Percentiles rank a stretch among this genome's conserved stretches.
These are phyloP conservation scores for Trametes punicea DNA, from an alignment of 768 basidiomycete genomes.

Conservation along the genomic window DNA sequence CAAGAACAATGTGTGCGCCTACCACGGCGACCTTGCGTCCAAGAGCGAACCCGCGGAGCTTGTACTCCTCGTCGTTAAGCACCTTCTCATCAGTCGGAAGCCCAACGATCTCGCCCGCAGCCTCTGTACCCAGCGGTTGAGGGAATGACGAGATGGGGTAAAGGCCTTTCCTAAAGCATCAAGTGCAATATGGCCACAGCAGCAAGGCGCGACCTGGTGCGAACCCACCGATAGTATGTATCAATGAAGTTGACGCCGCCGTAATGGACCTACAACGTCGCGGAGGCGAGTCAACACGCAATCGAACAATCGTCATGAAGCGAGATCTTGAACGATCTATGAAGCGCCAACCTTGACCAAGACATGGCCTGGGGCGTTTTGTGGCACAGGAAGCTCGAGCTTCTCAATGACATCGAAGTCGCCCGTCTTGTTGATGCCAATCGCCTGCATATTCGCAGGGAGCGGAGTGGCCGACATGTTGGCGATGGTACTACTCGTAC, in stretches of 20 bases:
- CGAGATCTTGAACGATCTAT: not conserved
- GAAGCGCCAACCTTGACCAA: constrained; percentile 39
- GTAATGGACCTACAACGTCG: constrained; percentile 56
- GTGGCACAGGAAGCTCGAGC: constrained; percentile 60
- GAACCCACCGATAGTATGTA: constrained; percentile 68
- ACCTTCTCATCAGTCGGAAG: constrained; percentile 66
- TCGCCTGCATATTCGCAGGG: constrained; percentile 48
- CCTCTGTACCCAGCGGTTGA: constrained; percentile 71
- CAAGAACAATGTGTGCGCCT: constrained; percentile 5
- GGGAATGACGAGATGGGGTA: constrained; percentile 61
- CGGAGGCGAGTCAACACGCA: not conserved
- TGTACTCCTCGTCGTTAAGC: constrained; percentile 57
- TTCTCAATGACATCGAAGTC: constrained; percentile 77
- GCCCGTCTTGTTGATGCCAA: constrained; percentile 70
- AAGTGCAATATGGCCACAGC: too few relatives aligned
- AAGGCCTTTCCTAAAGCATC: constrained; percentile 48
- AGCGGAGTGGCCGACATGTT: constrained; percentile 6
- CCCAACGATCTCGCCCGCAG: constrained; percentile 68
- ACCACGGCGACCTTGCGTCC: constrained; percentile 72
- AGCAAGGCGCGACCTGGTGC: not conserved
- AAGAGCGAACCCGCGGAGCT: constrained; percentile 57
- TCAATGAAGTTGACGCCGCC: constrained; percentile 87
- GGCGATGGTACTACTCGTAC: too few relatives aligned
- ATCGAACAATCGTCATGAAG: not conserved
- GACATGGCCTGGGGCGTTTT: constrained; percentile 56